Evolutionary conservation across 305 asterid species (phyloP), one percentile per base, ranked within the genome.

Genomic region (Ajuga reptans): DNA sequence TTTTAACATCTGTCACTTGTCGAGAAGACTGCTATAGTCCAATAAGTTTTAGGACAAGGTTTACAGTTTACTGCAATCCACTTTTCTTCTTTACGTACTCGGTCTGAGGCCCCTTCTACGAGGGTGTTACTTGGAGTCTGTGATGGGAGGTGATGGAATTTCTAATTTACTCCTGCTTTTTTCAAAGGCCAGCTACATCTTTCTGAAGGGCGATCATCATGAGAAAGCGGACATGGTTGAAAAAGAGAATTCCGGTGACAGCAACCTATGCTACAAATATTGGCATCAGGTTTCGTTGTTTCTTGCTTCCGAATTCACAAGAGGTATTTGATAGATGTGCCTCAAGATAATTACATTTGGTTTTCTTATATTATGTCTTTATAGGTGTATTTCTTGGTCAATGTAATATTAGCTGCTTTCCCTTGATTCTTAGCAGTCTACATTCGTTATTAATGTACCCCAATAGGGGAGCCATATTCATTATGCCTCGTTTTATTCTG

Each of bases 101-200:
- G 14, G 14, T 41, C 37, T 12, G 18, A 31, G 47, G 34, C 59
- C 43, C 78, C 46, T 49, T 12, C 54, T 52, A 18, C 14, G 29
- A 69, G 72, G 57, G 34, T 17, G 55, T 61, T 56, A 46, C 72
- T 60, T 52, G 64, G 68, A 61, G 68, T 71, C 69, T 66, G 63
- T 52, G 27, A 61, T 54, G 63, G 51, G 37, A 65, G 53, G 46
- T 72, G 69, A 27, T 72, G 62, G 37, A 68, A 54, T 54, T 61
- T 79, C 56, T 72, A 43, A 73, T 79, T 64, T 65, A 53, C 53
- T 77, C 58, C 68, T 82, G 71, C 50, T 75, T 76, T 71, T 74
- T 54, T 61, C 77, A 75, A 84, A 89, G 99, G 97, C 96, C 73
- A 78, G 93, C 86, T 14, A 74, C 78, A 85, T 87, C 72, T 84